These are phyloP conservation scores for Venturia nashicola DNA, from an alignment of 2,329 filamentous ascomycete species.

Conservation along the genomic window DNA sequence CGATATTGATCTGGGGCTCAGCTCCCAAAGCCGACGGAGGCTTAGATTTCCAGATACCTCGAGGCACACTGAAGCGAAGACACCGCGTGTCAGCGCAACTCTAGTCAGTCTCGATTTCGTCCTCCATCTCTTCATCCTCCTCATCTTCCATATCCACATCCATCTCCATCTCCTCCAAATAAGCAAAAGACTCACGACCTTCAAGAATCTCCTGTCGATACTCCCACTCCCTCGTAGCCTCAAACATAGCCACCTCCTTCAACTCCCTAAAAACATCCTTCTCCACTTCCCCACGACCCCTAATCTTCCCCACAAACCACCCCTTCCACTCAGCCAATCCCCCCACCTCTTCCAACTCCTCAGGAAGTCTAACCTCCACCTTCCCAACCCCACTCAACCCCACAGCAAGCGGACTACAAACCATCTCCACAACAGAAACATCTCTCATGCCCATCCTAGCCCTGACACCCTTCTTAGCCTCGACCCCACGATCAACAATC, in stretches of 20 bases:
- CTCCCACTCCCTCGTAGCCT: neutral
- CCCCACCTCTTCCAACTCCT: neutral
- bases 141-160: neutral
- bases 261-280: neutral
- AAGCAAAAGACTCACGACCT: neutral
- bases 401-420: neutral
- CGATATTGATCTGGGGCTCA: too few species aligned
- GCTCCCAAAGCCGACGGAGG: too few species aligned
- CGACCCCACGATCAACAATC: neutral
- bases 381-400: neutral
- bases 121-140: neutral
- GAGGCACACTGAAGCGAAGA: neutral
- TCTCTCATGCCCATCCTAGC: neutral
- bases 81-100: neutral
- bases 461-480: neutral
- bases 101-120: neutral
- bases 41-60: too few species aligned
- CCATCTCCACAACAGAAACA: neutral
- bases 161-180: neutral
- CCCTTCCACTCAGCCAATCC: neutral
- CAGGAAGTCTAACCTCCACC: neutral
- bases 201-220: neutral
- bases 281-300: neutral
- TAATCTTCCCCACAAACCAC: neutral
- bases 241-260: neutral